These are phyloP conservation scores for Boletus pseudo-olivaceus DNA, from an alignment of 768 basidiomycete genomes.

Conservation along the genomic window DNA sequence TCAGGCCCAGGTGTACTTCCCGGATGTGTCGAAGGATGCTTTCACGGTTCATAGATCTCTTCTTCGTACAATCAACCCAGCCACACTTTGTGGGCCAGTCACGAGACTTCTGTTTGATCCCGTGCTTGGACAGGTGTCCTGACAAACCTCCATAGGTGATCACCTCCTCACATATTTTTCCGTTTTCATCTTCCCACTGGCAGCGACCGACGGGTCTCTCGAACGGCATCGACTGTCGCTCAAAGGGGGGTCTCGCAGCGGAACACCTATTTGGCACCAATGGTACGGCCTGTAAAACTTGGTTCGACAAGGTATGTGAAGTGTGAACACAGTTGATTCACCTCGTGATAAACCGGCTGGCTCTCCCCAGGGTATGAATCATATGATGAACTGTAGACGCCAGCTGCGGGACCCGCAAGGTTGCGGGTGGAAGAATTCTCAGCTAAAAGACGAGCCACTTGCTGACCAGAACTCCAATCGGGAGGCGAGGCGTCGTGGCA, in stretches of 20 bases:
- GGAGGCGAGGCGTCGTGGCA: neutral
- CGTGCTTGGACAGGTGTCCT: conserved; percentile 13
- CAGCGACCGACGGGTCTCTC: neutral
- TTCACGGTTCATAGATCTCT: conserved; percentile 22
- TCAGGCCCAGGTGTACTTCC: conserved; percentile 12
- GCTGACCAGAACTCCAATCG: neutral
- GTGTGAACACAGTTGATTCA: neutral
- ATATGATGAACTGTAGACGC: neutral
- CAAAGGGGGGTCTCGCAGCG: neutral
- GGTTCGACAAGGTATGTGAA: neutral
- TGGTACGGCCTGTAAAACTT: neutral
- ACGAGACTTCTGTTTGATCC: conserved; percentile 9
- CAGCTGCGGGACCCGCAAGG: neutral
- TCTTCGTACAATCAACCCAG: conserved; percentile 10
- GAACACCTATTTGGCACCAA: neutral
- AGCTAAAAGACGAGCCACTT: neutral
- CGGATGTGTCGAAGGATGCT: conserved; percentile 17
- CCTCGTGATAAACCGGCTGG: neutral
- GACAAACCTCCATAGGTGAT: conserved; percentile 2
- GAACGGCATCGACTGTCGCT: neutral
- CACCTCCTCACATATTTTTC: neutral
- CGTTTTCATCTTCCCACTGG: conserved; percentile 4
- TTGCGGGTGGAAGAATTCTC: neutral
- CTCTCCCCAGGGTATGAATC: neutral
- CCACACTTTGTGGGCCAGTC: neutral